Percentiles rank a stretch among this genome's conserved stretches.
These are phyloP conservation scores for Cylindrodendrum hubeiense DNA, from an alignment of 2,329 filamentous ascomycete genomes.

Conservation along the genomic window DNA sequence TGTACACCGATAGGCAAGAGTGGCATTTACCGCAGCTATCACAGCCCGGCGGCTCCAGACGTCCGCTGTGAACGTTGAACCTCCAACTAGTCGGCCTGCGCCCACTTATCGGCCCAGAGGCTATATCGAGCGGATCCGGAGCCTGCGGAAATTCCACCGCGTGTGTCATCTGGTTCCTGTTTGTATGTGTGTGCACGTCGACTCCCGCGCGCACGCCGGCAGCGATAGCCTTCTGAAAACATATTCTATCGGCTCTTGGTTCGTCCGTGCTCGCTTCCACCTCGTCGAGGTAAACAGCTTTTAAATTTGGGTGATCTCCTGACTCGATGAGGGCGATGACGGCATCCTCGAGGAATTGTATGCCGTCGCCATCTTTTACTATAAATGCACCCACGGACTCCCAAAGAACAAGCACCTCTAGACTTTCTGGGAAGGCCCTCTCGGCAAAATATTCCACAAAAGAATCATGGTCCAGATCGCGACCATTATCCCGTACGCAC, in stretches of 20 bases:
- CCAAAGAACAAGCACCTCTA: not conserved
- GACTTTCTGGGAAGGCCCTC: not conserved
- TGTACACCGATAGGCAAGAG: not conserved
- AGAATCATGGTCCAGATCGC: too few species aligned
- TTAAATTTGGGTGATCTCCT: not conserved
- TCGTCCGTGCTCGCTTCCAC: too few species aligned
- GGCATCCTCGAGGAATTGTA: not conserved
- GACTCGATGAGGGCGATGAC: not conserved
- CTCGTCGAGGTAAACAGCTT: not conserved
- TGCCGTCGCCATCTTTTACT: not conserved
- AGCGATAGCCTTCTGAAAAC: not conserved
- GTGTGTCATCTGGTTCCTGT: not conserved
- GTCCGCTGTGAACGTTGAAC: not conserved
- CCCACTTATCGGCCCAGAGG: not conserved
- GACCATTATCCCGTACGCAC: too few species aligned
- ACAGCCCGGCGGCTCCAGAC: not conserved
- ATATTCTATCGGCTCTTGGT: not conserved
- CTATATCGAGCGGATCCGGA: not conserved
- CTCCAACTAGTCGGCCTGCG: not conserved
- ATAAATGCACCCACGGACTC: not conserved
- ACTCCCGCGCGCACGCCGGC: not conserved
- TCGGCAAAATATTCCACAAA: too few species aligned
- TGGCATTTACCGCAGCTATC: not conserved
- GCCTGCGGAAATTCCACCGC: not conserved
- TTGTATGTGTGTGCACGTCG: not conserved